phyloP scores from a whole-genome alignment of 371 early-diverging fungal genomes.

The Enterospora canceri region DNA sequence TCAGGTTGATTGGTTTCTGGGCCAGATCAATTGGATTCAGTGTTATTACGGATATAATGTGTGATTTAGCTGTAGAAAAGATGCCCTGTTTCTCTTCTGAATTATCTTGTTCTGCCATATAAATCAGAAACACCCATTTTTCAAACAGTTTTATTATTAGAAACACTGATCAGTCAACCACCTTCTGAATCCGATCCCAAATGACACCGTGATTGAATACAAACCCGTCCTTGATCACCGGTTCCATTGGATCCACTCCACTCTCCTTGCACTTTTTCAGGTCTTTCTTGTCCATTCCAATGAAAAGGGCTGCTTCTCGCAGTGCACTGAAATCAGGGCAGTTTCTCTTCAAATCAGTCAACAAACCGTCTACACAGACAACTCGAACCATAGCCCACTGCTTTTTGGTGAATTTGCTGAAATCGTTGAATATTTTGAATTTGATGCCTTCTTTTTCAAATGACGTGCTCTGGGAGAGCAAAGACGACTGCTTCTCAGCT shows the following conservation, averaged over 20 bases:
- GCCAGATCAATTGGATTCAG: background rate
- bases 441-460: background rate
- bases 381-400: slow-evolving; percentile 16
- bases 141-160: background rate
- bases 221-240: background rate
- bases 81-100: background rate
- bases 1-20: background rate
- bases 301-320: background rate
- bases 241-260: background rate
- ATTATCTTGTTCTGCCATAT: background rate
- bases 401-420: background rate
- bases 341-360: background rate
- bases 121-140: background rate
- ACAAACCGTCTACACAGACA: slow-evolving; percentile 1
- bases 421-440: slow-evolving; percentile 2
- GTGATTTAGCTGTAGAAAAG: background rate
- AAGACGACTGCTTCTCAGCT: background rate
- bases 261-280: too few relatives aligned
- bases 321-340: background rate
- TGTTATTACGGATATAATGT: background rate
- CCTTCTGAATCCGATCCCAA: background rate
- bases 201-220: background rate
- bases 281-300: background rate
- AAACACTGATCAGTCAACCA: background rate
- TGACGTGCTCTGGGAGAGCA: background rate